Base-by-base conservation (phyloP, 2,329 filamentous ascomycete species). In the Juglanconis sp. region DNA sequence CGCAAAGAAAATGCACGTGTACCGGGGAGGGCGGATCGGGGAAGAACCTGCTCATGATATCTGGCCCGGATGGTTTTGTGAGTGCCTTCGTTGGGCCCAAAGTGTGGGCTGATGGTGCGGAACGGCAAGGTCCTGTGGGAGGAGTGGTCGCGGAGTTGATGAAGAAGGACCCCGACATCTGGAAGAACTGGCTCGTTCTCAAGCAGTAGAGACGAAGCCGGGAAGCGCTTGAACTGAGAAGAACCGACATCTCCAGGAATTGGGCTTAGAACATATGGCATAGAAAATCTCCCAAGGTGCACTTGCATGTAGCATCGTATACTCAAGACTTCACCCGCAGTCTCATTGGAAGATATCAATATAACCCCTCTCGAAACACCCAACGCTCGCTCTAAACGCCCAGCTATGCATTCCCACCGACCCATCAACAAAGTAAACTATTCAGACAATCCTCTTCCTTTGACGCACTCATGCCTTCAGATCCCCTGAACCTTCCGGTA, bases 41-140 rank as follows among this genome's bases (percentile, higher is more conserved):
- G 1, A 84, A 82, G 64, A 87, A 87, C 62, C 72, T 96, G 24
- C 78, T 97, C n/a, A 79, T 96, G 59, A 84, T 98, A 1, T 96
- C 92, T 0, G 95, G 95, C 0, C 94, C 95, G 0, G 91, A 96
- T 57, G 94, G 95, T 0, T 98, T 98, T 74, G 82, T 98, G 44
- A 82, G 84, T 48, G 83, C 89, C 65, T 91, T 90, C 75, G 91
- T 92, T 2, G 94, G 95, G 1, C 79, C 87, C 9, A 96, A 96
- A 75, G 75, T 84, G 3, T 96, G 91, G 90, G 77, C 81, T 10
- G 81, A 82, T 34, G 91, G 92, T 0, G 77, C 78, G 60, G 89
- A 96, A 74, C 79, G 84, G 10, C 92, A 96, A 69, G 93, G 93
- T 0, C 80, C 84, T 0, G 75, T 96, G 0, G 82, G 84, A 5